Evolutionary conservation across 2,329 filamentous ascomycete species (phyloP).

Genomic region (Bertia moriformis): DNA sequence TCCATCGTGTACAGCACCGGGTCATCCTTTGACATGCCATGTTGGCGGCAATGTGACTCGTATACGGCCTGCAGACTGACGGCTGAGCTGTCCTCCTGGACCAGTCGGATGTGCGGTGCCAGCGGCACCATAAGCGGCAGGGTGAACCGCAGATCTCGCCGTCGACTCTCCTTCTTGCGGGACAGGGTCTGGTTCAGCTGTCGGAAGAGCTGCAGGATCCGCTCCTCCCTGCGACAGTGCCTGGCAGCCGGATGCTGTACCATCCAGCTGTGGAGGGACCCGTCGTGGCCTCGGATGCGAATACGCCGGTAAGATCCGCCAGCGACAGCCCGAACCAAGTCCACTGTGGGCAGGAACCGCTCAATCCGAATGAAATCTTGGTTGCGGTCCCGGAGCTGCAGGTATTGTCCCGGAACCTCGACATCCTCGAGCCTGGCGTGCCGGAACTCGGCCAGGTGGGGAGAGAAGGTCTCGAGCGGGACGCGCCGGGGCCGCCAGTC

Average conservation of each 20-base stretch:
- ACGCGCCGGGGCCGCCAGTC: constrained; percentile 64
- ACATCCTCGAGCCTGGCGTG: constrained; percentile 98
- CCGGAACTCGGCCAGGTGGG: constrained; percentile 85
- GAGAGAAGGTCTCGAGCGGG: constrained; percentile 72
- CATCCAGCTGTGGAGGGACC: constrained; percentile 88
- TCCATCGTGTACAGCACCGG: constrained; percentile 92
- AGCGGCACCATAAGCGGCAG: constrained; percentile 90
- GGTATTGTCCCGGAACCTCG: constrained; percentile 89
- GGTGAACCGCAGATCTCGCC: constrained; percentile 89
- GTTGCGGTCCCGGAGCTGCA: constrained; percentile 96
- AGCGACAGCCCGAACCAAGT: constrained; percentile 78
- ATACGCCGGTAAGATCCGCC: constrained; percentile 82
- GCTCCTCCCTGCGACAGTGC: constrained; percentile 83
- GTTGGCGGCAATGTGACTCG: constrained; percentile 84
- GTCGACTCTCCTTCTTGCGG: constrained; percentile 86
- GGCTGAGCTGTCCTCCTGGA: constrained; percentile 88
- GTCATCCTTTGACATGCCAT: constrained; percentile 82
- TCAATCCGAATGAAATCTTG: constrained; percentile 96
- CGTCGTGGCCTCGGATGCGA: constrained; percentile 93
- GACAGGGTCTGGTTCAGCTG: constrained; percentile 87
- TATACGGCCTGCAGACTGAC: constrained; percentile 89
- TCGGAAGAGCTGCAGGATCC: constrained; percentile 88
- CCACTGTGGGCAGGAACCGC: constrained; percentile 85
- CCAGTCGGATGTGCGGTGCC: constrained; percentile 83
- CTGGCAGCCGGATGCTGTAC: constrained; percentile 89